Evolutionary conservation across 169 alveolate species (phyloP), one percentile per base, ranked within the genome.

Genomic region (Eimeria maxima): DNA sequence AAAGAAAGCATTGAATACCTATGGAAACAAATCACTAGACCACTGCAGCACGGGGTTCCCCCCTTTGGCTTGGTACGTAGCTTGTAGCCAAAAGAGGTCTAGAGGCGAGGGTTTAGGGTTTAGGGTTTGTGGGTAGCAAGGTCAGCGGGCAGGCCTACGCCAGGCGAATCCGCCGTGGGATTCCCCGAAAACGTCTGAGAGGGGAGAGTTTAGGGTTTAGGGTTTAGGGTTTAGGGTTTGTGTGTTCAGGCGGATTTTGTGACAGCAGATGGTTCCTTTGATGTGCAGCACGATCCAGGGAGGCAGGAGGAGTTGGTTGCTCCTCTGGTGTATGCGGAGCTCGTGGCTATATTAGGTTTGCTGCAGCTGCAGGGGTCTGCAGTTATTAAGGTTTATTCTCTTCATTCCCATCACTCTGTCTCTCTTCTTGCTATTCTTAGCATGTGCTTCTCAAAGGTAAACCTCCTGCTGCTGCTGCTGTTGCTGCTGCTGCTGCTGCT

Each of bases 201-300:
- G 81, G 13, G 13, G 13, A 71, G 38, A 3, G 81, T 71, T 71
- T 14, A 29, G 50, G 29, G 88, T 76, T 76, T 76, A 76, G 88
- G 50, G 88, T 29, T 44, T 38, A 76, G 38, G 60, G 88, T 76
- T 29, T 76, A 76, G 60, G 88, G 88, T 29, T 29, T 44, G 47
- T 7, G 47, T 27, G 33, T 74, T 38, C 90, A 94, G 96, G 95
- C 95, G 45, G 97, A 96, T 90, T 44, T 97, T 42, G 98, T 97
- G 24, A 97, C 98, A 38, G 97, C 98, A n/a, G 98, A 97, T 87
- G 98, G 98, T 8, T 97, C 98, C 45, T 90, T 97, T 47, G 97
- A 95, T 71, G 92, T 90, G 13, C 98, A 97, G 94, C 90, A 78
- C 81, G 97, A 96, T n/a, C 97, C 98, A 6, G 95, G 91, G 73